Evolutionary conservation across 2,329 filamentous ascomycete species (phyloP), one percentile per base, ranked within the genome.

Genomic region (Botrytis sinoallii): DNA sequence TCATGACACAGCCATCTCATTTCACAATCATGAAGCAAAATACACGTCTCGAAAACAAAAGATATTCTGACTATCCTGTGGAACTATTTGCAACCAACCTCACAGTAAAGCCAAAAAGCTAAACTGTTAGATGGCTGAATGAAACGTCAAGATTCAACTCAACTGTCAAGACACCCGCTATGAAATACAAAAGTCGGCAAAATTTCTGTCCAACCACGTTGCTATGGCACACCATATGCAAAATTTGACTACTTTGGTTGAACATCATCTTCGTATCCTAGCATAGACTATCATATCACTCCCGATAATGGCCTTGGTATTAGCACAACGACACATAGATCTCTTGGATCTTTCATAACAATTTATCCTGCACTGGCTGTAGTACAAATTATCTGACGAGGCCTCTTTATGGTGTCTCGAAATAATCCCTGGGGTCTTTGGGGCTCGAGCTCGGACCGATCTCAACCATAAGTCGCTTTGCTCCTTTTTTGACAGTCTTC

Each of bases 211-310:
- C 25, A 68, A 42, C 25, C 1, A 42, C 12, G 12, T 32, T 5
- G n/a, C 65, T 42, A 42, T 57, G 48, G 35, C 40, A 42, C 40
- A 68, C 35, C 65, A 68, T 42, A 55, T n/a, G 48, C 48, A 55
- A 55, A 29, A 22, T 25, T 42, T 55, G 55, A 25, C 32, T 32
- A 57, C 25, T 57, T 22, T 57, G 18, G 35, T 48, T 12, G 14
- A 22, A 68, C 35, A 57, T 46, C 25, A 67, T 55, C 18, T 40
- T 68, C 22, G 35, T 42, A 68, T 68, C 65, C 35, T 68, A 57
- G 35, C 48, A 57, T 57, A 55, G 38, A 38, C 38, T 57, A 68
- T n/a, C 48, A 68, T 42, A 57, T 40, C 65, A 68, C 16, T 68
- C 35, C 9, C 25, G 40, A 68, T 38, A 40, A 29, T 68, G 32